These are phyloP conservation scores for Colletotrichum orchidophilum DNA, from an alignment of 2,329 filamentous ascomycete species.

Conservation along the genomic window DNA sequence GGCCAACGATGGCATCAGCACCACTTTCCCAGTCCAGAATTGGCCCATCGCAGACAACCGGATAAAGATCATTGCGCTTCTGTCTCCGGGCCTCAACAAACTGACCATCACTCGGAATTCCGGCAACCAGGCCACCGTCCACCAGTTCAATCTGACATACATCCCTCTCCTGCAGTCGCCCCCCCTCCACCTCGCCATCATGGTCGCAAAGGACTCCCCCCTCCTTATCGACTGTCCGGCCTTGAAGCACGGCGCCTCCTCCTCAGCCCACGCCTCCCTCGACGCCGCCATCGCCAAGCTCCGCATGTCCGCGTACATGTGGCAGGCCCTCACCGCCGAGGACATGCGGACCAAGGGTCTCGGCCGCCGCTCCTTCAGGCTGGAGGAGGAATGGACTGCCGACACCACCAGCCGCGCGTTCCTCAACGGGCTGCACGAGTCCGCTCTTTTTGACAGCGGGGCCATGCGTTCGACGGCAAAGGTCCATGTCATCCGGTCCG, in stretches of 20 bases:
- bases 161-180: slow-evolving; percentile 63
- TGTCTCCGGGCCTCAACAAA: slow-evolving; percentile 17
- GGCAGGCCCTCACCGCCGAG: slow-evolving; percentile 80
- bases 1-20: not conserved
- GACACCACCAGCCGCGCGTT: slow-evolving; percentile 66
- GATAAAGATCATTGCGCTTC: slow-evolving; percentile 21
- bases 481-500: slow-evolving; percentile 72
- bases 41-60: slow-evolving; percentile 11
- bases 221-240: slow-evolving; percentile 75
- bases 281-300: slow-evolving; percentile 75
- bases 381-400: slow-evolving; percentile 78
- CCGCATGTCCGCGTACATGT: slow-evolving; percentile 77
- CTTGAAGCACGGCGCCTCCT: slow-evolving; percentile 64
- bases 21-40: slow-evolving; percentile 20
- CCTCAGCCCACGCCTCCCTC: slow-evolving; percentile 58
- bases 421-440: slow-evolving; percentile 14
- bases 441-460: not conserved
- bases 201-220: slow-evolving; percentile 75
- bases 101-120: not conserved
- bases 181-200: slow-evolving; percentile 76
- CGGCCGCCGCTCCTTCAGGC: slow-evolving; percentile 74
- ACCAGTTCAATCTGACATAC: slow-evolving; percentile 57
- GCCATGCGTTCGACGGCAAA: slow-evolving; percentile 57
- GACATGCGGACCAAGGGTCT: slow-evolving; percentile 77
- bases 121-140: not conserved